Base-by-base conservation (phyloP, 225 moss, liverwort and hornwort species). In the Ulota crispa region DNA sequence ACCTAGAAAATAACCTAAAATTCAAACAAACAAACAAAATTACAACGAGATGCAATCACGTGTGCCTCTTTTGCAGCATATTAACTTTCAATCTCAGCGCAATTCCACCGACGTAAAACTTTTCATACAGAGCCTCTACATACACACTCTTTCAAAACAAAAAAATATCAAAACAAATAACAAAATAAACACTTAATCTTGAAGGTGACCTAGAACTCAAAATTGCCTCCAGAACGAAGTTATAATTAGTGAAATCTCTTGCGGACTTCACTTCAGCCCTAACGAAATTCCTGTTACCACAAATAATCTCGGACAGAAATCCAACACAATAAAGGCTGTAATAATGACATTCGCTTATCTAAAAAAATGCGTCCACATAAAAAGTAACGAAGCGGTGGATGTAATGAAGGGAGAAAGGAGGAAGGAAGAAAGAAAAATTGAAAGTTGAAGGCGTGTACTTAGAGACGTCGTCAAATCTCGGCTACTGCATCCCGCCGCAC, bases 381-480 rank as follows among this genome's bases (percentile, higher is more conserved):
- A 24, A 23, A 4, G 21, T 26, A 30, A 7, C 15, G 5, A 28
- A 50, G 32, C 6, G 42, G 26, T 21, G 16, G 16, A 50, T 50
- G 13, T 43, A 7, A 43, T 13, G 23, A 39, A 39, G 39, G 39
- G 9, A 70, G 14, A 23, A 14, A 34, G 1, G 61, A 70, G 19
- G 28, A 14, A 36, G 21, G 13, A 31, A 70, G 13, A 15, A 14
- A 36, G 14, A 42, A 32, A 42, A 12, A 23, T 4, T 9, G 8
- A 34, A 32, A n/a, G n/a, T n/a, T n/a, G n/a, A n/a, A 24, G 27
- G 7, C 78, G 50, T 68, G 50, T 72, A 89, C 89, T 43, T 53
- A 67, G 47, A 67, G 83, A 77, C 54, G 81, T 76, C 75, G 76
- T 32, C 62, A 74, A 85, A 72, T 88, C 85, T 36, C 82, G 65